A percentile compares a stretch with the other conserved stretches of the same genome.
Evolutionary conservation across 106 monocot species (phyloP).

Genomic region (Chionographis japonica): DNA sequence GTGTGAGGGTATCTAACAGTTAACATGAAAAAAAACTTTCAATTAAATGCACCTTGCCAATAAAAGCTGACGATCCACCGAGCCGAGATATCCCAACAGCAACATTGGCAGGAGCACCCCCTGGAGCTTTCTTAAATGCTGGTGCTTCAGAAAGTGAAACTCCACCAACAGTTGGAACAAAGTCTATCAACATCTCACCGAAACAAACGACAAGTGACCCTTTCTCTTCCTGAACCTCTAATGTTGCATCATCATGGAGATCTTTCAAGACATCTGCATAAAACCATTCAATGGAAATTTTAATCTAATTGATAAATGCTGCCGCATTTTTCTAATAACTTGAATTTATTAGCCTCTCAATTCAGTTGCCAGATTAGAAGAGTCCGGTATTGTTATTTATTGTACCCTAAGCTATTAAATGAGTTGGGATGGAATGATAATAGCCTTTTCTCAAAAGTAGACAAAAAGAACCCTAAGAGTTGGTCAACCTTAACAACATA

Average conservation of each 20-base stretch:
- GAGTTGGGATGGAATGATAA: too few species aligned
- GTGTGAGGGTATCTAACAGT: too few species aligned
- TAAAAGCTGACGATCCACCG: conserved; percentile 24
- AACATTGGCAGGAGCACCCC: conserved; percentile 35
- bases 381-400: too few species aligned
- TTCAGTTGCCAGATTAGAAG: too few species aligned
- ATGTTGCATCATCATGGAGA: background rate
- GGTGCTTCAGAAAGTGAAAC: conserved; percentile 33
- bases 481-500: too few species aligned
- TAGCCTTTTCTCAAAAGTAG: too few species aligned
- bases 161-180: conserved; percentile 29
- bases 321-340: too few species aligned
- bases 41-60: conserved; percentile 24
- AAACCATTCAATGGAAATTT: background rate
- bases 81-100: conserved; percentile 26
- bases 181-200: conserved; percentile 37
- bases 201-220: conserved; percentile 30
- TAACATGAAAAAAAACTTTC: background rate
- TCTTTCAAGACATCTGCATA: background rate
- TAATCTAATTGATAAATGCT: too few species aligned
- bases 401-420: too few species aligned
- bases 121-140: conserved; percentile 28
- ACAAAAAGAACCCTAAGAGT: too few species aligned
- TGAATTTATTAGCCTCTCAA: too few species aligned
- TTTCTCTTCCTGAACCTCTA: background rate